Conservation (phyloP, 495 filamentous ascomycete genomes). For the Daldinia decipiens region DNA sequence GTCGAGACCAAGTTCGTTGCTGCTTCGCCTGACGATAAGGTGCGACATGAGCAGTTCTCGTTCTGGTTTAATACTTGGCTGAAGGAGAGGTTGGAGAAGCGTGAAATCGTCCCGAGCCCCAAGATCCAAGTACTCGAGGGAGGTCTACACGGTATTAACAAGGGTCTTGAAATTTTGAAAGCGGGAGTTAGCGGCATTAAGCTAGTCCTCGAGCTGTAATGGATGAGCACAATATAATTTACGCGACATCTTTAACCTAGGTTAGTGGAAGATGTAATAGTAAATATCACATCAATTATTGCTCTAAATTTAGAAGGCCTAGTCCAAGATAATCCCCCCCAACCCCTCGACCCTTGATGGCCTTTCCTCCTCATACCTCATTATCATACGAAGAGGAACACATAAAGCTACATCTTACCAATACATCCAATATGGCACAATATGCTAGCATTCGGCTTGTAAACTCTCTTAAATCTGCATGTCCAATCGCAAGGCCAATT, state of each 20-base stretch:
- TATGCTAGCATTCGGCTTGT: background rate
- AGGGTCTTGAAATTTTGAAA: constrained; percentile 55
- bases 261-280: no score
- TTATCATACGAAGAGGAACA: no score
- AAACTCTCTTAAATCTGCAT: constrained; percentile 10
- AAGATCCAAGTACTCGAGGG: constrained; percentile 55
- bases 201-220: constrained; percentile 27
- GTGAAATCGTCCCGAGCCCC: constrained; percentile 58
- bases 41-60: constrained; percentile 51
- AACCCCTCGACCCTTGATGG: no score
- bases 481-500: constrained; percentile 51
- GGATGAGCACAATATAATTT: background rate
- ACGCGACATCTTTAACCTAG: no score
- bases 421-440: background rate
- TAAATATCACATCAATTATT: no score
- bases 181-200: constrained; percentile 58
- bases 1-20: constrained; percentile 56
- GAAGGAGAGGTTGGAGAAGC: constrained; percentile 53
- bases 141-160: constrained; percentile 56
- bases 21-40: constrained; percentile 49
- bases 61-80: constrained; percentile 58
- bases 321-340: no score
- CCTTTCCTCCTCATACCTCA: no score
- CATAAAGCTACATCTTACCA: no score
- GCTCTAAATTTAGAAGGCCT: no score